These are phyloP conservation scores for Aurantiochytrium sp. DNA, from an alignment of 108 stramenopile species.

Conservation along the genomic window DNA sequence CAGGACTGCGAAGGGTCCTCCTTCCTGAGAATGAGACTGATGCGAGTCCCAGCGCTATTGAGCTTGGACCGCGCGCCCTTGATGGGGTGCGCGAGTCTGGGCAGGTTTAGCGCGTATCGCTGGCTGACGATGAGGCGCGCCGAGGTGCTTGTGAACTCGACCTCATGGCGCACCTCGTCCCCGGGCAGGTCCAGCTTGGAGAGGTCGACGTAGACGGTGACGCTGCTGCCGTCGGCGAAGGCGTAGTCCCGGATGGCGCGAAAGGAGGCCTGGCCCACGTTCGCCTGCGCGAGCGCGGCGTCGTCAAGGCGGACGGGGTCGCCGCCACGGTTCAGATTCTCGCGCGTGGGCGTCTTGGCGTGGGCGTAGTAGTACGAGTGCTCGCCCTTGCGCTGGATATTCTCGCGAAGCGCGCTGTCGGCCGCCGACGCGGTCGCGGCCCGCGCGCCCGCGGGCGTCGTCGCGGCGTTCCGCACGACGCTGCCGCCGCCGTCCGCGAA, in stretches of 20 bases:
- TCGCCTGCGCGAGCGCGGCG: not conserved
- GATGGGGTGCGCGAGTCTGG: not conserved
- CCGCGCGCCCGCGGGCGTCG: not conserved
- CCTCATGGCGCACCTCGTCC: not conserved
- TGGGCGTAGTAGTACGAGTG: conserved; percentile 19
- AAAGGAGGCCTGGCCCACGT: not conserved
- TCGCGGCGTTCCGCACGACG: not conserved
- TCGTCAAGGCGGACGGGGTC: not conserved
- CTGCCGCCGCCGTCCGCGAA: not conserved
- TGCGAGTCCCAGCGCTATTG: not conserved
- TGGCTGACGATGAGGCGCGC: not conserved
- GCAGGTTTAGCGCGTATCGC: not conserved
- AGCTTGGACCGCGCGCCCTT: not conserved
- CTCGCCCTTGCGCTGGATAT: conserved; percentile 20
- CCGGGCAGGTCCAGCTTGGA: not conserved
- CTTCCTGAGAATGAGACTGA: not conserved
- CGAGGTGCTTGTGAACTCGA: not conserved
- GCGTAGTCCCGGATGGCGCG: not conserved
- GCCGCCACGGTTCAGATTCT: not conserved
- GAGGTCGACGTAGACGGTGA: not conserved
- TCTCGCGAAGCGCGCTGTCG: conserved; percentile 5
- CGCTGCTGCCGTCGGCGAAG: not conserved
- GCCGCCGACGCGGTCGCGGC: not conserved
- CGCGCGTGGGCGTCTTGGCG: conserved; percentile 15
- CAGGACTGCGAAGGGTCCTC: not conserved